Conservation (phyloP, 176 grass and related monocot genomes). For the Echinochloa phyllopogon region DNA sequence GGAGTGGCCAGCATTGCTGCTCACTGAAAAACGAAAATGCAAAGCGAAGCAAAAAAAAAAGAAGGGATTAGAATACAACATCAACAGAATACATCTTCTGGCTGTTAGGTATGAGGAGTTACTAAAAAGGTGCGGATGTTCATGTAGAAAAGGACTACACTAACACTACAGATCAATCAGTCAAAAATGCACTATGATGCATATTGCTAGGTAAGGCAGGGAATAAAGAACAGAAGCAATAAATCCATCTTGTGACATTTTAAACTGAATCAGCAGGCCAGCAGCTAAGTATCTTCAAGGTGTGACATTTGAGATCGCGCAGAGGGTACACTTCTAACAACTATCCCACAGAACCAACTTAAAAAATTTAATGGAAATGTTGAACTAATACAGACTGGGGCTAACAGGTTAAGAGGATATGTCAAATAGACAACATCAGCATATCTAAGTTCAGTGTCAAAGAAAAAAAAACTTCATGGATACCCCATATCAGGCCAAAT, state of each 20-base stretch:
- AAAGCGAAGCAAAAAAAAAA: conserved; percentile 16
- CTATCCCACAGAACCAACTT: conserved; percentile 14
- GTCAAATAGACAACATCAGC: background rate
- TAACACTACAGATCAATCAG: conserved; percentile 6
- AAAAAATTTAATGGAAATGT: conserved; percentile 6
- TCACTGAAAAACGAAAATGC: conserved; percentile 58
- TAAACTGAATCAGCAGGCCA: conserved; percentile 1
- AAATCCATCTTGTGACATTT: conserved; percentile 22
- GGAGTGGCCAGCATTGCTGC: conserved; percentile 34
- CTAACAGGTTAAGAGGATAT: background rate
- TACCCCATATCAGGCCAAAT: background rate
- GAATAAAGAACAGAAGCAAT: conserved; percentile 19
- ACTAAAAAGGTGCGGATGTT: background rate
- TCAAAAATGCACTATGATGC: background rate
- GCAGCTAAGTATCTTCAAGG: background rate
- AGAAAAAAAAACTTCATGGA: background rate
- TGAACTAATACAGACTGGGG: background rate
- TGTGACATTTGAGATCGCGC: background rate
- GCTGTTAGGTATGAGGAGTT: background rate
- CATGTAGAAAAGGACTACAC: background rate
- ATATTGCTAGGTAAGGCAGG: conserved; percentile 9
- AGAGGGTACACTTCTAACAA: background rate
- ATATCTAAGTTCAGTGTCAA: conserved; percentile 6
- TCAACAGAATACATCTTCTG: background rate
- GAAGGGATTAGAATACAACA: conserved; percentile 26